Evolutionary conservation across 768 basidiomycete species (phyloP).

Genomic region (Amanita inopinata): DNA sequence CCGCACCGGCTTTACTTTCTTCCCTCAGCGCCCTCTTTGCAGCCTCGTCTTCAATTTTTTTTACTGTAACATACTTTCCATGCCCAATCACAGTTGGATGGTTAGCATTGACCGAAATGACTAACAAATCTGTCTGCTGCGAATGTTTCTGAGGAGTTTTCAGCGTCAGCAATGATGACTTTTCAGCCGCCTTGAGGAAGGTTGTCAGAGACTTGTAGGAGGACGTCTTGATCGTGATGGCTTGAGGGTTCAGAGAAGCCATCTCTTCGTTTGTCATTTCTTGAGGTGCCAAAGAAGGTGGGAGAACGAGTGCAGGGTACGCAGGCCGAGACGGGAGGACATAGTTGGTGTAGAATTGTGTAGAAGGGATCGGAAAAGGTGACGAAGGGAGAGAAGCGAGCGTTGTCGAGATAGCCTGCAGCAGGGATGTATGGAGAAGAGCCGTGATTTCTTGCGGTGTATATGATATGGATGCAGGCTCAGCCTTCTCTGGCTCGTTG

Average conservation of each 20-base stretch:
- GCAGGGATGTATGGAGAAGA: slow-evolving; percentile 48
- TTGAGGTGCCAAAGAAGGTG: slow-evolving; percentile 18
- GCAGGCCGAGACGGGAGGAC: slow-evolving; percentile 76
- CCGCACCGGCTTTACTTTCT: slow-evolving; percentile 34
- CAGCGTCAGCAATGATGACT: slow-evolving; percentile 58
- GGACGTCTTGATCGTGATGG: slow-evolving; percentile 70
- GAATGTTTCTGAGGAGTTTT: slow-evolving; percentile 51
- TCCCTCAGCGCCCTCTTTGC: slow-evolving; percentile 51
- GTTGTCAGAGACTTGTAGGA: slow-evolving; percentile 71
- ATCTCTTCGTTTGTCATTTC: slow-evolving; percentile 15
- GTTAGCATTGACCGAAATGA: slow-evolving; percentile 40
- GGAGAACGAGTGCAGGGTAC: slow-evolving; percentile 34
- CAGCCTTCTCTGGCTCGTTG: not conserved
- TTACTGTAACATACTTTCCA: slow-evolving; percentile 43
- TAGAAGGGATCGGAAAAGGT: slow-evolving; percentile 67
- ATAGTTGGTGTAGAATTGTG: slow-evolving; percentile 65
- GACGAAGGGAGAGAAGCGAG: slow-evolving; percentile 37
- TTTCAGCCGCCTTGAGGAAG: slow-evolving; percentile 73
- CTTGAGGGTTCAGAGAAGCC: slow-evolving; percentile 26
- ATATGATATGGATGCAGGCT: slow-evolving; percentile 13
- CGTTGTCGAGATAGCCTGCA: slow-evolving; percentile 53
- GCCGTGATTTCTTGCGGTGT: slow-evolving; percentile 40
- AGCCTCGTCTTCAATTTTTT: slow-evolving; percentile 54
- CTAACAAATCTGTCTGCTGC: slow-evolving; percentile 41
- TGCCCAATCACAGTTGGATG: slow-evolving; percentile 54